Evolutionary conservation across 2,329 filamentous ascomycete species (phyloP).

Genomic region (Capronia coronata): DNA sequence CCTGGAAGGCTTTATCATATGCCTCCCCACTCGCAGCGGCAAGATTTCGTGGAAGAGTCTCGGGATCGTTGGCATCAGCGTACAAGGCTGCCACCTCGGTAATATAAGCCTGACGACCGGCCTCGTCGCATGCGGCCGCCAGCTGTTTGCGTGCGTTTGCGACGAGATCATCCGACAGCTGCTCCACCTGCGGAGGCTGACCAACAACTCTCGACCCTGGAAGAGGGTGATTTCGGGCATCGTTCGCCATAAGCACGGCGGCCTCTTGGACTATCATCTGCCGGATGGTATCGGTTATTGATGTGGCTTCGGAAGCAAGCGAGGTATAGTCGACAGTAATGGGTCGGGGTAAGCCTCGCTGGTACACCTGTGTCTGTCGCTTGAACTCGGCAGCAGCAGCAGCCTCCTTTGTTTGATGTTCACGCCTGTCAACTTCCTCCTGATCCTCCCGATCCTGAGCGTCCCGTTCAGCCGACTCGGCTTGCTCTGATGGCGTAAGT

Average conservation of each 20-base stretch:
- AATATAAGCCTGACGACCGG: slow-evolving; percentile 46
- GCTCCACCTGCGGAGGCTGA: slow-evolving; percentile 52
- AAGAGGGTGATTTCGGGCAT: slow-evolving; percentile 69
- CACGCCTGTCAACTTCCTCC: slow-evolving; percentile 68
- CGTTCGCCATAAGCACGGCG: slow-evolving; percentile 71
- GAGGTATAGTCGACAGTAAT: slow-evolving; percentile 62
- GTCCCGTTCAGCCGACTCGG: slow-evolving; percentile 52
- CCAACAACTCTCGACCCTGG: slow-evolving; percentile 60
- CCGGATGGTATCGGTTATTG: slow-evolving; percentile 58
- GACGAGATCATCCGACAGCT: slow-evolving; percentile 64
- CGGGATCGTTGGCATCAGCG: slow-evolving; percentile 46
- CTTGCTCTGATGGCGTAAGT: slow-evolving; percentile 67
- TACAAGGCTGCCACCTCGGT: slow-evolving; percentile 40
- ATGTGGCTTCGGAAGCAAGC: slow-evolving; percentile 58
- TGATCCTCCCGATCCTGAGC: slow-evolving; percentile 48
- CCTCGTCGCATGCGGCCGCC: slow-evolving; percentile 57
- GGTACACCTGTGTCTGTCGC: slow-evolving; percentile 85
- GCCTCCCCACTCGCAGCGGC: slow-evolving; percentile 73
- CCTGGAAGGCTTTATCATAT: slow-evolving; percentile 62
- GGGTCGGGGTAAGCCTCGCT: slow-evolving; percentile 73
- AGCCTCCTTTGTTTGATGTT: slow-evolving; percentile 57
- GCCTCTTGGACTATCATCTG: slow-evolving; percentile 69
- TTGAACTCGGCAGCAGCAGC: slow-evolving; percentile 64
- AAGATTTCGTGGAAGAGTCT: slow-evolving; percentile 63
- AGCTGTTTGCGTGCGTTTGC: slow-evolving; percentile 71